These are phyloP conservation scores for Cyathus pygmaeus DNA, from an alignment of 1,284 basidiomycete species.

Conservation along the genomic window DNA sequence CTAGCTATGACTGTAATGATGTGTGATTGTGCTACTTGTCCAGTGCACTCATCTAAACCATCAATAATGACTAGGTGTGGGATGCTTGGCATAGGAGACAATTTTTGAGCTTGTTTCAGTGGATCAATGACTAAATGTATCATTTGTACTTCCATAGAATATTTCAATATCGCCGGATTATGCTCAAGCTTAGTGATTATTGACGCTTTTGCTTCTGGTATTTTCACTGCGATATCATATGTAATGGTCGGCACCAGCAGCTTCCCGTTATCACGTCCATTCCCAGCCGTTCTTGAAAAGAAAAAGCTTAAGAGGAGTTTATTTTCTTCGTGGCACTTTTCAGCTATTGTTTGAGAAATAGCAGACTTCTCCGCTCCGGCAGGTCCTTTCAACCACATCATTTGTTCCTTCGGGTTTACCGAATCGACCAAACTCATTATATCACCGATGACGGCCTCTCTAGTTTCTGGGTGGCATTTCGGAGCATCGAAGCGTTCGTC, in stretches of 20 bases:
- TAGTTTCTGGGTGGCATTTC: constrained; percentile 4
- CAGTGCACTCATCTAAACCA: constrained; percentile 19
- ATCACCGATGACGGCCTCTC: not conserved
- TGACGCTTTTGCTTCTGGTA: constrained; percentile 6
- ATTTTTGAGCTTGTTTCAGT: not conserved
- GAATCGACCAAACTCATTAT: not conserved
- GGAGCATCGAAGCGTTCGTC: not conserved
- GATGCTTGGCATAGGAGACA: not conserved
- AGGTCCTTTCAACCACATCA: constrained; percentile 2
- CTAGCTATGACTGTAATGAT: constrained; percentile 5
- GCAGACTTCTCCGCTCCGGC: constrained; percentile 1
- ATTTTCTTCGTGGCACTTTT: not conserved
- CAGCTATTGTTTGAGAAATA: constrained; percentile 3
- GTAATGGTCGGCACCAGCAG: constrained; percentile 15
- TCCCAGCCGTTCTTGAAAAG: constrained; percentile 12
- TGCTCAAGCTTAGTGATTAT: constrained; percentile 5
- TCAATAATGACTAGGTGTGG: constrained; percentile 14
- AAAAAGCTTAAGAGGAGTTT: constrained; percentile 4
- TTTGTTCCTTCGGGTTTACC: not conserved
- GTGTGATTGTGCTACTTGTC: not conserved
- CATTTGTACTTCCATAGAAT: constrained; percentile 4
- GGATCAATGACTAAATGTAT: constrained; percentile 6
- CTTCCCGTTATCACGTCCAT: constrained; percentile 4
- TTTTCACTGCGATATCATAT: constrained; percentile 9
- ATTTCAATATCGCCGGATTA: constrained; percentile 7